Evolutionary conservation across 306 rosid genomes (phyloP).

Genomic region (Canavalia gladiata): DNA sequence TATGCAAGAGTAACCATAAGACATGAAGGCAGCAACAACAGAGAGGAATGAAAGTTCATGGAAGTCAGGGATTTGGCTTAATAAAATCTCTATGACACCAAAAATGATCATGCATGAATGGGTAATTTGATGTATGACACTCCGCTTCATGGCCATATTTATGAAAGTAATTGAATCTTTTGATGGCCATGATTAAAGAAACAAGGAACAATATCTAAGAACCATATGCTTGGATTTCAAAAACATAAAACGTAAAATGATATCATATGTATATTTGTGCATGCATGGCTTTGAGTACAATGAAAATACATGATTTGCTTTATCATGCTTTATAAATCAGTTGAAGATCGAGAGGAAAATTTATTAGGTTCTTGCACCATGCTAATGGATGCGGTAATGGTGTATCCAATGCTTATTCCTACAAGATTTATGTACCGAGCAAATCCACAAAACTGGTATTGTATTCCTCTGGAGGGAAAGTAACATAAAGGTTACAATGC

Average conservation of each 20-base stretch:
- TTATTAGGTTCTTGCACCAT: conserved; percentile 55
- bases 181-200: conserved; percentile 53
- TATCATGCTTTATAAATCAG: background rate
- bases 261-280: too few species aligned
- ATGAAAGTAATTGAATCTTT: conserved; percentile 55
- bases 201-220: background rate
- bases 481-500: background rate
- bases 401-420: conserved; percentile 47
- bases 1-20: conserved; percentile 54
- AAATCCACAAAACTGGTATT: conserved; percentile 46
- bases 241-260: background rate
- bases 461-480: conserved; percentile 41
- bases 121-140: conserved; percentile 38
- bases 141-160: conserved; percentile 42
- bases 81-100: conserved; percentile 44
- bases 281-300: background rate
- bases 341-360: background rate
- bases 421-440: conserved; percentile 53
- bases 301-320: background rate
- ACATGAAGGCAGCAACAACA: conserved; percentile 54
- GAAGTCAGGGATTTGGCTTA: conserved; percentile 59
- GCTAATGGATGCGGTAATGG: conserved; percentile 56
- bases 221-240: background rate
- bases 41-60: conserved; percentile 58
- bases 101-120: conserved; percentile 37